These are phyloP conservation scores for Diaporthe vexans DNA, from an alignment of 2,329 filamentous ascomycete genomes.

Conservation along the genomic window DNA sequence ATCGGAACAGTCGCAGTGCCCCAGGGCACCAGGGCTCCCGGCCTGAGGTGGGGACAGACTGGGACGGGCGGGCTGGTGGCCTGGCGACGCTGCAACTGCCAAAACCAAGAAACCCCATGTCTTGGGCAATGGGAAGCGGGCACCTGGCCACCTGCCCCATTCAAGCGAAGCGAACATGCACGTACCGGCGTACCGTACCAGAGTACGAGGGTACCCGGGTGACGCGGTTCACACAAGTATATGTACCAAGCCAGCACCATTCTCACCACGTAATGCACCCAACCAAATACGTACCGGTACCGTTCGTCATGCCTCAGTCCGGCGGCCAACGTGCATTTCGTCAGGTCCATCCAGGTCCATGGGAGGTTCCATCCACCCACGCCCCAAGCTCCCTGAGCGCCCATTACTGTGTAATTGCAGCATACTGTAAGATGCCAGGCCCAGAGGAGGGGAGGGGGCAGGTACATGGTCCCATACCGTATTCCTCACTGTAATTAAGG, in stretches of 20 bases:
- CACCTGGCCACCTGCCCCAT: slow-evolving; percentile 24
- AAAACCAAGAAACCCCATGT: slow-evolving; percentile 11
- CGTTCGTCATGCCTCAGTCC: neutral
- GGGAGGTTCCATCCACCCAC: slow-evolving; percentile 12
- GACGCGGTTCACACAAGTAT: neutral
- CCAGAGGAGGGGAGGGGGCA: neutral
- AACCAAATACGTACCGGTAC: neutral
- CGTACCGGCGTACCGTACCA: slow-evolving; percentile 28
- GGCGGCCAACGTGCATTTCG: slow-evolving; percentile 23
- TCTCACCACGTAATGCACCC: no score
- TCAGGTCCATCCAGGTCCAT: slow-evolving; percentile 25
- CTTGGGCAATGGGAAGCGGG: slow-evolving; percentile 31
- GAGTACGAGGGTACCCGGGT: slow-evolving; percentile 20
- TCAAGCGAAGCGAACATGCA: slow-evolving; percentile 20
- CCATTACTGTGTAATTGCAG: slow-evolving; percentile 6
- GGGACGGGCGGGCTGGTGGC: neutral
- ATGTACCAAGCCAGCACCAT: neutral
- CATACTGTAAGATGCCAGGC: slow-evolving; percentile 13
- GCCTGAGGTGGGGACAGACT: slow-evolving; percentile 9
- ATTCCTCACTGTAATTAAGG: slow-evolving; percentile 20
- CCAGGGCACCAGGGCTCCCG: neutral
- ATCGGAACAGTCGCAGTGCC: slow-evolving; percentile 27
- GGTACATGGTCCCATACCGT: slow-evolving; percentile 30
- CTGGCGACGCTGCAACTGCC: slow-evolving; percentile 3
- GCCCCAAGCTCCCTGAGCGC: slow-evolving; percentile 21